Percentiles rank a stretch among this genome's conserved stretches.
phyloP scores from a whole-genome alignment of 306 rosid genomes.

The Sophora flavescens region DNA sequence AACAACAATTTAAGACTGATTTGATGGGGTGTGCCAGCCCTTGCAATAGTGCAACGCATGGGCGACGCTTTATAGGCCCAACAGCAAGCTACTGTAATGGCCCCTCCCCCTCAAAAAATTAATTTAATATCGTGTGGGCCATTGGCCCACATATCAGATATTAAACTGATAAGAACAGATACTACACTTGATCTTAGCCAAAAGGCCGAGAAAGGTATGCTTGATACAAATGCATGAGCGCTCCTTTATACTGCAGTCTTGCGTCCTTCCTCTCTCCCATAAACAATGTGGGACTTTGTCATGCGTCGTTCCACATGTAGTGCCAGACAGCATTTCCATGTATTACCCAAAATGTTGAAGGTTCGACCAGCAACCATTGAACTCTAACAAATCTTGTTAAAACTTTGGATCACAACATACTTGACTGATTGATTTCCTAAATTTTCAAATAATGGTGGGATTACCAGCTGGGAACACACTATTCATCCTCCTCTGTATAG shows the following conservation, averaged over 20 bases:
- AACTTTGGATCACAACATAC: not conserved
- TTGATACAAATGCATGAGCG: rapidly evolving
- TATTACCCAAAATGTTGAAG: not conserved
- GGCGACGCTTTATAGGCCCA: not conserved
- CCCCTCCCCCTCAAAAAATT: not conserved
- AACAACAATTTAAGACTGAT: not conserved
- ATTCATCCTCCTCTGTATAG: not conserved
- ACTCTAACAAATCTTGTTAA: not conserved
- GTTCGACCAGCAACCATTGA: not conserved
- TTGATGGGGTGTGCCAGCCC: conserved; percentile 22
- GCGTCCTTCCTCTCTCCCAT: not conserved
- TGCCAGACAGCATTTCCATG: not conserved
- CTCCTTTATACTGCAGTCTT: not conserved
- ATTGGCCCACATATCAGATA: conserved; percentile 24
- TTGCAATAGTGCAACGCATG: not conserved
- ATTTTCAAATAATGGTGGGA: not conserved
- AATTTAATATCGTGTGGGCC: conserved; percentile 6
- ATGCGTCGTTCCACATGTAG: not conserved
- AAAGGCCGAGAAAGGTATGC: conserved; percentile 29
- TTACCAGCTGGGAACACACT: not conserved
- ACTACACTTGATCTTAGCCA: conserved; percentile 32
- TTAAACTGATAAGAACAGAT: conserved; percentile 30
- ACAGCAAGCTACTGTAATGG: not conserved
- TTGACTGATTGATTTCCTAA: not conserved
- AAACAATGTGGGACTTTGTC: not conserved